Percentiles rank a stretch among this genome's conserved stretches.
Conservation (phyloP, 345 rosid species). For the Cardamine chenopodiifolia region DNA sequence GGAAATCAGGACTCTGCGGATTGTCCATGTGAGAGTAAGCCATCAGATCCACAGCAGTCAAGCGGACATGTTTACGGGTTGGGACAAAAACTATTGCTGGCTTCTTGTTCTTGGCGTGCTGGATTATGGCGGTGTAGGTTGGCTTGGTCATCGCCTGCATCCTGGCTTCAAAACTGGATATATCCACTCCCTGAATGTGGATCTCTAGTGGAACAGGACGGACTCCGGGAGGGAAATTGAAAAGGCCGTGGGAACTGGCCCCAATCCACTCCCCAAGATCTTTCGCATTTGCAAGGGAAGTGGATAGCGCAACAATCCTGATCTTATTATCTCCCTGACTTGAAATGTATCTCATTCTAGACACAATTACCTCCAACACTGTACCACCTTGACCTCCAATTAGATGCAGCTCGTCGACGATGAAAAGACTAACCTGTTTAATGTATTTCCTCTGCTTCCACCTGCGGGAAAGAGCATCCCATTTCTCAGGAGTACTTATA, state of each 20-base stretch:
- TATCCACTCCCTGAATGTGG: constrained; percentile 90
- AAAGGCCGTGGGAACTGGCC: constrained; percentile 88
- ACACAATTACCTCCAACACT: constrained; percentile 84
- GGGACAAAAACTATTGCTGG: constrained; percentile 92
- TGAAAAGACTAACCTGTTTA: constrained; percentile 91
- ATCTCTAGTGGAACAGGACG: constrained; percentile 96
- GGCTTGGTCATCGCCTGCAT: constrained; percentile 98
- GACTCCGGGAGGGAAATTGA: constrained; percentile 88
- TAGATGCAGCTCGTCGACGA: constrained; percentile 93
- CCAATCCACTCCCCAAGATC: constrained; percentile 99
- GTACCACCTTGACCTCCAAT: constrained; percentile 96
- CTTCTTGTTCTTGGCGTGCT: constrained; percentile 76
- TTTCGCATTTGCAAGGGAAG: constrained; percentile 96
- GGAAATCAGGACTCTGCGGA: constrained; percentile 59
- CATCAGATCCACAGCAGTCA: constrained; percentile 88
- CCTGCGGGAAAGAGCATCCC: constrained; percentile 97
- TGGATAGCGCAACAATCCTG: constrained; percentile 85
- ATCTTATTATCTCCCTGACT: constrained; percentile 82
- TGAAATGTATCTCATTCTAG: constrained; percentile 90
- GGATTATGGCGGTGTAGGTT: constrained; percentile 77
- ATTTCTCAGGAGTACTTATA: constrained; percentile 89
- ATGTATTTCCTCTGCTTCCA: constrained; percentile 90
- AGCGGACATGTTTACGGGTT: constrained; percentile 85
- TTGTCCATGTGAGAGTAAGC: constrained; percentile 71
- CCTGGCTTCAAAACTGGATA: constrained; percentile 88